These are phyloP conservation scores for Globisporangium echinulatum DNA, from an alignment of 352 stramenopile species.

Conservation along the genomic window DNA sequence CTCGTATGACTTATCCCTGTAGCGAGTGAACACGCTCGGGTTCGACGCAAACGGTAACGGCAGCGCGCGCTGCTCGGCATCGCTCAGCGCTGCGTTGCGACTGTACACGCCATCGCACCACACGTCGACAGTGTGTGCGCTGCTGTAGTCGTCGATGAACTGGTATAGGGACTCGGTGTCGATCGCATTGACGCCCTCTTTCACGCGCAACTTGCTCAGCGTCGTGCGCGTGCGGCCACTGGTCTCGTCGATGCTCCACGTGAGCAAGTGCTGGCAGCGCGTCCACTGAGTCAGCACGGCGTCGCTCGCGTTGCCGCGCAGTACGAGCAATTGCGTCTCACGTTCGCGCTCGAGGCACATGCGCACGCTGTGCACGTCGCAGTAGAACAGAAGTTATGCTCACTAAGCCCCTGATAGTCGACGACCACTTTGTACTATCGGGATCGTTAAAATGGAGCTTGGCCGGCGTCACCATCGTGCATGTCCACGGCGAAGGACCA, in stretches of 20 bases:
- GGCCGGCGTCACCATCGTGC: too few relatives aligned
- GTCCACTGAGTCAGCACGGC: slow-evolving; percentile 14
- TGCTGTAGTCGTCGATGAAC: neutral
- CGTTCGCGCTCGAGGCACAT: neutral
- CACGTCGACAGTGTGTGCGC: too few relatives aligned
- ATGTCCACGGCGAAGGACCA: too few relatives aligned
- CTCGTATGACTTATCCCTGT: neutral
- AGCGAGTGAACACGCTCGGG: neutral
- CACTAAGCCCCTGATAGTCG: too few relatives aligned
- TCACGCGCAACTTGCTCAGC: neutral
- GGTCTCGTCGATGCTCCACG: slow-evolving; percentile 24
- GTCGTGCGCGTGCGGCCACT: neutral
- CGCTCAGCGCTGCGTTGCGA: neutral
- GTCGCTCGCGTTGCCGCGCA: neutral
- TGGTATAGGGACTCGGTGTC: neutral
- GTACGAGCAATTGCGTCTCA: neutral
- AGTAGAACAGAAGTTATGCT: neutral
- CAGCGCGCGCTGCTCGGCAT: neutral
- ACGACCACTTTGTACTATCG: too few relatives aligned
- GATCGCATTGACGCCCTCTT: neutral
- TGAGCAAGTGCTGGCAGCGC: slow-evolving; percentile 19
- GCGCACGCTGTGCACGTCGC: neutral
- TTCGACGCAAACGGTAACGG: neutral
- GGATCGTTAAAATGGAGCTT: too few relatives aligned
- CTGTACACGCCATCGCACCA: neutral